Evolutionary conservation across 495 filamentous ascomycete genomes (phyloP), one percentile per base, ranked within the genome.

Genomic region (Xanthoparmelia taractica): DNA sequence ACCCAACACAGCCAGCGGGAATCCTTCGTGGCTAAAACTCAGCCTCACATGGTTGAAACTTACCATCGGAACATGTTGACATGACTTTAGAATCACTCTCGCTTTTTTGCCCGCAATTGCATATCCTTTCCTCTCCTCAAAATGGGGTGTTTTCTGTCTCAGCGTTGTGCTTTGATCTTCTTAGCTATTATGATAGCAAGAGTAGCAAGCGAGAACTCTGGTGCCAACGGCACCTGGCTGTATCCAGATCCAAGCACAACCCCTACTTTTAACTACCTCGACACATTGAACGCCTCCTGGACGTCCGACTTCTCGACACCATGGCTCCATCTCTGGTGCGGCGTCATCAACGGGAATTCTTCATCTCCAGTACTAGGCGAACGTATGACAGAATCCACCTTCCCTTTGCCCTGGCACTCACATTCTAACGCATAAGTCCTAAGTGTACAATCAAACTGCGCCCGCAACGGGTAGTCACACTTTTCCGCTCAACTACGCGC

Each of bases 281-380:
- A 56, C n/a, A 33, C 5, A 31, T 2, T 41, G 6, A 43, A 34
- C 25, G 48, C 48, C 10, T 41, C 50, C 0, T 29, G 48, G 60
- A 25, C 37, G 8, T 61, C 47, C 3, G 36, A 62, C 13, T 55
- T 40, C n/a, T n/a, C 36, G 4, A 17, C n/a, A 20, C 50, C 60
- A 52, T 43, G 27, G 50, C 59, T 54, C 18, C 33, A 61, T 41
- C 59, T 40, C 27, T 50, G 18, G 6, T 54, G 34, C 50, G 50
- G 50, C 29, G 29, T 54, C 60, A 55, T 40, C 37, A 56, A 37
- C 11, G 12, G 31, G 23, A 41, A 37, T 33, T 43, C 33, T 25
- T 61, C 36, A 25, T 52, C 48, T 31, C 34, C 47, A 54, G 18
- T 8, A 27, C 8, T 31, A 61, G 57, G 41, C n/a, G 37, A 59